Conservation (phyloP, 192 early-diverging fungal genomes). For the Paraglomus brasilianum region DNA sequence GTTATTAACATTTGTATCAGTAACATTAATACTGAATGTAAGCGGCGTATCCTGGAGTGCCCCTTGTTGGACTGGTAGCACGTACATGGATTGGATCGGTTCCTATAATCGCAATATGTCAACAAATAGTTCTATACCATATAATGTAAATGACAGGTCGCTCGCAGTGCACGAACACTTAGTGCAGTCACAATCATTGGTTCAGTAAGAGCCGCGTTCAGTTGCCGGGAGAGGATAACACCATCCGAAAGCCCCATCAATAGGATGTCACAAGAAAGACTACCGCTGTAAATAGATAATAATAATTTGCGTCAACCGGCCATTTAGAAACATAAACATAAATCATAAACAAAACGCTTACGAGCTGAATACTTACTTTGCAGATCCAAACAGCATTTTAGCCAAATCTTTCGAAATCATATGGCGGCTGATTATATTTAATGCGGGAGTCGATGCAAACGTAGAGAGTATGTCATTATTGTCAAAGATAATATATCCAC, state of each 20-base stretch:
- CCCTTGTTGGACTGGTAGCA: constrained; percentile 1
- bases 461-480: not conserved
- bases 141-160: not conserved
- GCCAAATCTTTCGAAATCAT: not conserved
- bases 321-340: not conserved
- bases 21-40: not conserved
- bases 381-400: not conserved
- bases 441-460: not conserved
- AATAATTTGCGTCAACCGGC: not conserved
- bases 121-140: not conserved
- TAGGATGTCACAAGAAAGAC: not conserved
- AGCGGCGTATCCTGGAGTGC: not conserved
- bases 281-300: not conserved
- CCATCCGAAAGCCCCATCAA: not conserved
- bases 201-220: not conserved
- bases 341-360: not conserved
- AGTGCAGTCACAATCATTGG: not conserved
- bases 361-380: not conserved
- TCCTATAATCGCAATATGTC: constrained; percentile 6
- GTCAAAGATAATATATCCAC: not conserved
- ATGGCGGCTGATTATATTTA: not conserved
- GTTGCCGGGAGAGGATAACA: not conserved
- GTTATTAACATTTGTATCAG: constrained; percentile 1
- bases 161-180: not conserved
- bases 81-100: constrained; percentile 21